Evolutionary conservation across 2,329 filamentous ascomycete genomes (phyloP).

Genomic region (Raffaelea deltoideospora): DNA sequence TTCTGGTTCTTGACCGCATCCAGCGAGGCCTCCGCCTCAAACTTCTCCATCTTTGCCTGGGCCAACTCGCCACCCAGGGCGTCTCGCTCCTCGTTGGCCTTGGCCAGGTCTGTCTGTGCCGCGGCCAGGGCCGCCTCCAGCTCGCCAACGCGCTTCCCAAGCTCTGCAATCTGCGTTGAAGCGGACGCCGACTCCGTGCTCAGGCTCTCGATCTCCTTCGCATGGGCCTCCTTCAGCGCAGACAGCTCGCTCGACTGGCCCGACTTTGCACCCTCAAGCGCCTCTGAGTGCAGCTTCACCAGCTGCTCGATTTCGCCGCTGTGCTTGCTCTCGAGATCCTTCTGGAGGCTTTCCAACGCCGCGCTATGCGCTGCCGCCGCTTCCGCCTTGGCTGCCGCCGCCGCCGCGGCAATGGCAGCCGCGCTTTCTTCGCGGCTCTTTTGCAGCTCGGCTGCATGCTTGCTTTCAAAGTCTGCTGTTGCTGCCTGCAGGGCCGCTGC

Average conservation of each 20-base stretch:
- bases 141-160: constrained; percentile 20
- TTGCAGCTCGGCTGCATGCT: constrained; percentile 20
- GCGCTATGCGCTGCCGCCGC: constrained; percentile 6
- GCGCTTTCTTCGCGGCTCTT: constrained; percentile 5
- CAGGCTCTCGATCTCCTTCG: constrained; percentile 25
- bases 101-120: constrained; percentile 21
- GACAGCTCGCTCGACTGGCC: constrained; percentile 24
- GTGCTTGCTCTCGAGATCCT: constrained; percentile 24
- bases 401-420: neutral
- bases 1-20: constrained; percentile 41
- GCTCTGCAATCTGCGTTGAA: constrained; percentile 25
- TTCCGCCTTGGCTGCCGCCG: constrained; percentile 15
- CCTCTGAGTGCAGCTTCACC: constrained; percentile 25
- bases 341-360: constrained; percentile 24
- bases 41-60: constrained; percentile 44
- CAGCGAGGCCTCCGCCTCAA: constrained; percentile 43
- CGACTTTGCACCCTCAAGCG: constrained; percentile 27
- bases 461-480: constrained; percentile 18
- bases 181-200: constrained; percentile 16
- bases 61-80: constrained; percentile 38
- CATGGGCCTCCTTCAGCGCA: constrained; percentile 18
- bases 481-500: constrained; percentile 19
- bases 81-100: constrained; percentile 31
- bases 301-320: constrained; percentile 30
- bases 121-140: constrained; percentile 19